Conservation (phyloP, 441 rosid genomes). For the Euphorbia schlechtendalii region DNA sequence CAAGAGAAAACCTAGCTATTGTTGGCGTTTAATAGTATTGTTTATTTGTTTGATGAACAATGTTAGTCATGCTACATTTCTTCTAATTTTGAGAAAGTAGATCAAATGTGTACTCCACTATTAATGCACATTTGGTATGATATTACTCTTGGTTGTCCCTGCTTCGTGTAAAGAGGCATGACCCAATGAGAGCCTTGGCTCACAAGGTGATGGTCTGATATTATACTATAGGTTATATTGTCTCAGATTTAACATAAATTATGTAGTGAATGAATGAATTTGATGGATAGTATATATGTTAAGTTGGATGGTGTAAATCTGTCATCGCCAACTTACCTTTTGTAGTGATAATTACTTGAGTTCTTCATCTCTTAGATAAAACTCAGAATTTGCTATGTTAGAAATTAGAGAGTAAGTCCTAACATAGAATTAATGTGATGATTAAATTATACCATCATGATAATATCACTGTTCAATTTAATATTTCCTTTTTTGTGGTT, state of each 20-base stretch:
- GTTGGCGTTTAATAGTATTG: neutral
- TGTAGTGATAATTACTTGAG: neutral
- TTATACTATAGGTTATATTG: neutral
- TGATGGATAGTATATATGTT: neutral
- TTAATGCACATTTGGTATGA: neutral
- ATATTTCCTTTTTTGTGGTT: slow-evolving; percentile 1
- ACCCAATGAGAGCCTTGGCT: neutral
- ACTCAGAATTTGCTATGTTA: neutral
- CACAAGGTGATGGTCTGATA: neutral
- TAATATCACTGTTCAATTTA: neutral
- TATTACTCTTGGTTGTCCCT: neutral
- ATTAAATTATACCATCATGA: neutral
- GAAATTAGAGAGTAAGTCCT: neutral
- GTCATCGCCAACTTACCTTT: neutral
- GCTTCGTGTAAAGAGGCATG: neutral
- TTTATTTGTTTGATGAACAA: neutral
- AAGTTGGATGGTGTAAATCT: neutral
- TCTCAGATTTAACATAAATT: neutral
- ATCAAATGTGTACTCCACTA: neutral
- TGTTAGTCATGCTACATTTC: neutral
- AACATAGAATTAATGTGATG: neutral
- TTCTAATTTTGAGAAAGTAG: neutral
- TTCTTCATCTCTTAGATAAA: neutral
- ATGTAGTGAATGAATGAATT: neutral
- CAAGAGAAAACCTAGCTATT: neutral